Base-by-base conservation (phyloP, 768 basidiomycete species). In the Mycena filopes region DNA sequence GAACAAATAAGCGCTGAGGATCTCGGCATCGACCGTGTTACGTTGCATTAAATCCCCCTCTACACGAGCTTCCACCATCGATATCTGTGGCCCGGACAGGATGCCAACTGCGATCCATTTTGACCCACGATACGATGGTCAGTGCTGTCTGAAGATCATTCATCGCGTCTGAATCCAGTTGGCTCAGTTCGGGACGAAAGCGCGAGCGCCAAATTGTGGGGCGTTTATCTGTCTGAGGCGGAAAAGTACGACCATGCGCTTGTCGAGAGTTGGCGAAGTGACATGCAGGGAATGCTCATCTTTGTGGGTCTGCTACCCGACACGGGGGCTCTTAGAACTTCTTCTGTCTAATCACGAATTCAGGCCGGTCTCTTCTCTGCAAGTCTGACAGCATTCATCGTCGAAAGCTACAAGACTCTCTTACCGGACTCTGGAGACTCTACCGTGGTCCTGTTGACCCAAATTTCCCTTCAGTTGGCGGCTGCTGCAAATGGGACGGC, bases 311-410 rank as follows among this genome's bases (percentile, higher is more conserved):
- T 29, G 15, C 25, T 48, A 4, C 4, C 11, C 18, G 29, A 38
- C 9, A n/a, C n/a, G n/a, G n/a, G 11, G n/a, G 23, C 6, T 26
- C n/a, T n/a, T 18, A 48, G n/a, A n/a, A n/a, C n/a, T n/a, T n/a
- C 15, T 3, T 31, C 4, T 28, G 31, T 31, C 28, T 25, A 23
- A 59, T 16, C 4, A 28, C 31, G 31, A 12, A 12, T 33, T 28
- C 13, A 60, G 50, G 43, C 59, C 7, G 59, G 59, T 38, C 47
- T 60, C n/a, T 60, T 60, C 25, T 50, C 59, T 23, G 59, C 59
- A 10, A 60, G 48, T 23, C 23, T 60, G 26, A 60, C 59, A 18
- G 48, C 59, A 16, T 60, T 60, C 29, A 31, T 60, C 36, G 26
- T 60, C 20, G 59, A 60, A 40, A 60, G 48, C 25, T 60, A 60